Evolutionary conservation across 371 early-diverging fungal genomes (phyloP).

Genomic region (Rhizomucor miehei): DNA sequence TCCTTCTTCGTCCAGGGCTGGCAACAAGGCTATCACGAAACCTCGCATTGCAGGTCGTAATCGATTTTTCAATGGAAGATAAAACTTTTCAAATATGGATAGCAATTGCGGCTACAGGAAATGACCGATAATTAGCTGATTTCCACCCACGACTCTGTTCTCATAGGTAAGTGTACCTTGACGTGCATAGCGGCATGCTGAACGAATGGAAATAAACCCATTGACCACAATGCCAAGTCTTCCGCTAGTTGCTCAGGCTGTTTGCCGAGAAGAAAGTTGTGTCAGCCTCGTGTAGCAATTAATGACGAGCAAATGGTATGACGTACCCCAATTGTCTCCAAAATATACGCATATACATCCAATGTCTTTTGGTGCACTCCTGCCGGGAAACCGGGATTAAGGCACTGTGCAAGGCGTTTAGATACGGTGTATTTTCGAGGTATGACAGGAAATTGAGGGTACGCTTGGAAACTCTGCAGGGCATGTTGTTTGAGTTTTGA

Average conservation of each 20-base stretch:
- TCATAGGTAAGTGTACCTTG: conserved; percentile 53
- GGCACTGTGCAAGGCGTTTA: conserved; percentile 96
- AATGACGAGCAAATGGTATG: not conserved
- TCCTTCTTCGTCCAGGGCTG: conserved; percentile 90
- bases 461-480: conserved; percentile 73
- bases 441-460: conserved; percentile 72
- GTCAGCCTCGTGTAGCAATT: too few relatives aligned
- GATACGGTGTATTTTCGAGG: conserved; percentile 88
- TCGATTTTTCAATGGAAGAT: conserved; percentile 67
- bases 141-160: not conserved
- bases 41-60: conserved; percentile 78
- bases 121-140: not conserved
- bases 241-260: conserved; percentile 73
- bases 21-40: conserved; percentile 79
- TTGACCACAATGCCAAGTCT: conserved; percentile 86
- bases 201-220: conserved; percentile 90
- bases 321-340: conserved; percentile 79
- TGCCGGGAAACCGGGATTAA: conserved; percentile 98
- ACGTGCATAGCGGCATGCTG: conserved; percentile 82
- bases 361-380: conserved; percentile 98
- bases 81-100: conserved; percentile 69
- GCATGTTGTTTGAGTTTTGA: not conserved
- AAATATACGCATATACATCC: conserved; percentile 87
- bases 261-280: not conserved
- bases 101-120: conserved; percentile 73